phyloP scores from a whole-genome alignment of 192 early-diverging fungal genomes.

The Gamsiella multidivaricata region DNA sequence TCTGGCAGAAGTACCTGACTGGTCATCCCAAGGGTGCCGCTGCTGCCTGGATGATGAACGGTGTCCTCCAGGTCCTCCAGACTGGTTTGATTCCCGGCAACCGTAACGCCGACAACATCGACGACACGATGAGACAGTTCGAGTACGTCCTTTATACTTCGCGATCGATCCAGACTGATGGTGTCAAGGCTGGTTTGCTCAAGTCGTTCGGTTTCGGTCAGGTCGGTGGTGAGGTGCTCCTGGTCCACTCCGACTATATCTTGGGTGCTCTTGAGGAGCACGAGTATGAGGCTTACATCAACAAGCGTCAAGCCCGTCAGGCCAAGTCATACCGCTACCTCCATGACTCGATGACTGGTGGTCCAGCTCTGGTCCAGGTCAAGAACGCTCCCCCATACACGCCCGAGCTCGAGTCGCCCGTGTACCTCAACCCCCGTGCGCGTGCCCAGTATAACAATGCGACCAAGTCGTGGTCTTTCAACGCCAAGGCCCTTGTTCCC shows the following conservation, averaged over 20 bases:
- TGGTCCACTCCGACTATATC: conserved; percentile 90
- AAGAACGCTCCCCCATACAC: conserved; percentile 91
- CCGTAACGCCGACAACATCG: conserved; percentile 90
- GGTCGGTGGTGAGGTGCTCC: conserved; percentile 88
- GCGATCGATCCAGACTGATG: conserved; percentile 88
- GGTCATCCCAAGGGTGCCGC: conserved; percentile 98
- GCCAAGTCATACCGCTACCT: conserved; percentile 87
- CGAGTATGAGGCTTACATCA: conserved; percentile 77
- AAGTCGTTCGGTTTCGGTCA: conserved; percentile 98
- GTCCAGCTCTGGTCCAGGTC: conserved; percentile 84
- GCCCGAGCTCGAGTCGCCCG: conserved; percentile 77
- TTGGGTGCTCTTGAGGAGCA: conserved; percentile 76
- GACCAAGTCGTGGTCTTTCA: conserved; percentile 76
- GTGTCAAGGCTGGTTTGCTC: conserved; percentile 89
- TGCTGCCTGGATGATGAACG: conserved; percentile 97
- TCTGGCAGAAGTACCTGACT: conserved; percentile 95
- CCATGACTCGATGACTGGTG: conserved; percentile 89
- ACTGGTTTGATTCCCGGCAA: conserved; percentile 92
- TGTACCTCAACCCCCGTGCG: conserved; percentile 90
- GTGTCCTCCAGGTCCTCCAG: conserved; percentile 85
- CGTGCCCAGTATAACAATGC: conserved; percentile 83
- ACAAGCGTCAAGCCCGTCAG: conserved; percentile 77
- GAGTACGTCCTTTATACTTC: conserved; percentile 87
- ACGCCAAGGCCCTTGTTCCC: conserved; percentile 56
- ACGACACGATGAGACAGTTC: conserved; percentile 76